Percentiles rank a stretch among this genome's conserved stretches.
phyloP scores from a whole-genome alignment of 345 rosid genomes.

The Boechera stricta region DNA sequence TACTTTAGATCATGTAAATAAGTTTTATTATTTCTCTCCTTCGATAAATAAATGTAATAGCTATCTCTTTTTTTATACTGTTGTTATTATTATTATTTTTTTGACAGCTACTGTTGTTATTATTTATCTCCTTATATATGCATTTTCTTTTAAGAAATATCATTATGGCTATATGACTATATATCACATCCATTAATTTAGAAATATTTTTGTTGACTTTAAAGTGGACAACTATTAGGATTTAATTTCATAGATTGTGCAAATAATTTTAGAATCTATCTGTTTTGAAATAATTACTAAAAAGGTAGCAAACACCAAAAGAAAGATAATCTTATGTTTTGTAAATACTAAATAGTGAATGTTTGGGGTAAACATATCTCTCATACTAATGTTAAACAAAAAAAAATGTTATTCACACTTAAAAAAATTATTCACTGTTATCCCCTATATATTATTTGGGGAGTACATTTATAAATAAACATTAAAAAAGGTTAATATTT shows the following conservation, averaged over 20 bases:
- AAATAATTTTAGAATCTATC: background rate
- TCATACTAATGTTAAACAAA: no score
- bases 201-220: constrained; percentile 11
- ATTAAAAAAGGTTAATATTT: no score
- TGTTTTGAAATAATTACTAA: no score
- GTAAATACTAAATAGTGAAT: background rate
- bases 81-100: no score
- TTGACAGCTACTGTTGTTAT: background rate
- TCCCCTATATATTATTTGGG: no score
- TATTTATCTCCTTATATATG: constrained; percentile 5
- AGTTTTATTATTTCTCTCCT: background rate
- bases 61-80: no score
- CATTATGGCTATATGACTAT: no score
- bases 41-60: no score
- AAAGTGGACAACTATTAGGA: background rate
- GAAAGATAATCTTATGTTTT: background rate
- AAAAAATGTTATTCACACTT: no score
- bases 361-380: no score
- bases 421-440: background rate
- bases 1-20: background rate
- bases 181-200: constrained; percentile 1
- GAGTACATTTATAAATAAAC: no score
- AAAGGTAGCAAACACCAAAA: background rate
- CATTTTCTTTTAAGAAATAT: background rate
- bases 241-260: constrained; percentile 4